These are phyloP conservation scores for Pseudocercospora eumusae DNA, from an alignment of 2,329 filamentous ascomycete species.

Conservation along the genomic window DNA sequence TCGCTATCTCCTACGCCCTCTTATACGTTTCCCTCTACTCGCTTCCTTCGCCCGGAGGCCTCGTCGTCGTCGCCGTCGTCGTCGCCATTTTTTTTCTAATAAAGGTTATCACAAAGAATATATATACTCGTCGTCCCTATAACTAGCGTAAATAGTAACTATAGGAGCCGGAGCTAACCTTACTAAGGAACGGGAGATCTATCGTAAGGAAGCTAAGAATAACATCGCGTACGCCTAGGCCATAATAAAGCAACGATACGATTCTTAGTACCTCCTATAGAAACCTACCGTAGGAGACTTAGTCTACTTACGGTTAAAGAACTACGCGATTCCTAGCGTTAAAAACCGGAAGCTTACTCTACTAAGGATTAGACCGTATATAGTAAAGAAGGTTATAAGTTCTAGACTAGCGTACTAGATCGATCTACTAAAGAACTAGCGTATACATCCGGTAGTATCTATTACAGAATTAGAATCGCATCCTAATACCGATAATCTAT, in stretches of 20 bases:
- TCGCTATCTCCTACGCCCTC: too few species aligned
- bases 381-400: slow-evolving; percentile 1
- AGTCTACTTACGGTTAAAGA: slow-evolving; percentile 7
- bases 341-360: slow-evolving; percentile 8
- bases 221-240: slow-evolving; percentile 4
- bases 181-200: not conserved
- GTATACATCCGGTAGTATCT: slow-evolving; percentile 12
- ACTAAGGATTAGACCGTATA: not conserved
- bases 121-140: too few species aligned
- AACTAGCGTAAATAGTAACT: too few species aligned
- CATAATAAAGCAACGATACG: slow-evolving; percentile 13
- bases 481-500: not conserved
- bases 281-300: not conserved
- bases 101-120: too few species aligned
- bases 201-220: not conserved
- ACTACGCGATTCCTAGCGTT: slow-evolving; percentile 1
- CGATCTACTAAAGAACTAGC: slow-evolving; percentile 6
- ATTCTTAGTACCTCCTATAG: not conserved
- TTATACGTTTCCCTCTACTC: too few species aligned
- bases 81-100: too few species aligned
- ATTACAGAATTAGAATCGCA: slow-evolving; percentile 9
- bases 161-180: not conserved
- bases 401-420: slow-evolving; percentile 10
- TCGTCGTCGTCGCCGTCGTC: too few species aligned
- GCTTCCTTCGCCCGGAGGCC: too few species aligned